Evolutionary conservation across 176 grass and related monocot species (phyloP), one percentile per base, ranked within the genome.

Genomic region (Lolium multiflorum): DNA sequence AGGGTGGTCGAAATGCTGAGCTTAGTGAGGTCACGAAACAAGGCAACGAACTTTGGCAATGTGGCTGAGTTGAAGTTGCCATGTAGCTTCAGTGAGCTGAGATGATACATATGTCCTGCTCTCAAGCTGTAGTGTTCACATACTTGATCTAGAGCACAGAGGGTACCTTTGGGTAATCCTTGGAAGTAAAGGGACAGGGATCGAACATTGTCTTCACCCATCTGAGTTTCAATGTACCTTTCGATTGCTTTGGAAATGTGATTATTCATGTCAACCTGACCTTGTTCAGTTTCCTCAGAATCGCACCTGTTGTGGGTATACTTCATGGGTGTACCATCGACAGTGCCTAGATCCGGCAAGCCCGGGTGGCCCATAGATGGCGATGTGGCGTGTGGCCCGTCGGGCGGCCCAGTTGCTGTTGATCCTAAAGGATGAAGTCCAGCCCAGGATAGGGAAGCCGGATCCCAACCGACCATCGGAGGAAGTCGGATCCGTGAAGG

Each of bases 1-100:
- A 70, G 0, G 37, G 5, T 74, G 6, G 54, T 15, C 1, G 25
- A 63, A 50, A 87, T 68, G 77, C 67, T 52, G 26, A 87, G 9
- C 9, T 72, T 28, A 31, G 9, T 18, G 11, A 87, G 84, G 12
- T 46, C 55, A 11, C 17, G 46, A 37, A 80, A 17, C 4, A 51
- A 25, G 77, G 67, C 20, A 41, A 81, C 2, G 3, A 86, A 79
- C 0, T 35, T 54, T 9, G 10, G 51, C 7, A 43, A 58, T 41
- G 24, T 22, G 3, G 24, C n/a, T 63, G 60, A 2, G 55, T 74
- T 16, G 20, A 60, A 10, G 55, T 81, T 21, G 3, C 68, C 43
- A 0, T 81, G 22, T 25, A 87, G 77, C 49, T 81, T 87, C 25
- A 87, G 41, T 11, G 85, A 81, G 77, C 20, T 87, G 13, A 87